Conservation (phyloP, 2,329 filamentous ascomycete genomes). For the Paecilomyces fulvus region DNA sequence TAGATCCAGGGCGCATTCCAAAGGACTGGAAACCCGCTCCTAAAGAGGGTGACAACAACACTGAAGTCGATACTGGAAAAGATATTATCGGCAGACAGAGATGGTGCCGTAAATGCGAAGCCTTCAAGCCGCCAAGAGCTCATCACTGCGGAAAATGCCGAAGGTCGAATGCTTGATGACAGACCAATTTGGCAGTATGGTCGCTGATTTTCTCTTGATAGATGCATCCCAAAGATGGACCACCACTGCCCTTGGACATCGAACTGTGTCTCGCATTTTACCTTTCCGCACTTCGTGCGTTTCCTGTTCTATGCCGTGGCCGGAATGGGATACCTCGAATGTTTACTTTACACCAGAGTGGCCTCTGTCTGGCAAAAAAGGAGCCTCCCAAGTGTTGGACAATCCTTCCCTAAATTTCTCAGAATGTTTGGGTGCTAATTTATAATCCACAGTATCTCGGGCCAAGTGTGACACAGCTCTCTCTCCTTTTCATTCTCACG, state of each 20-base stretch:
- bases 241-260: slow-evolving; percentile 60
- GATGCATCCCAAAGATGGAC: slow-evolving; percentile 58
- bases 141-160: slow-evolving; percentile 59
- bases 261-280: slow-evolving; percentile 59
- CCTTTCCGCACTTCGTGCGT: slow-evolving; percentile 57
- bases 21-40: slow-evolving; percentile 26
- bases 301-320: slow-evolving; percentile 52
- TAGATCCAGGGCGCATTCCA: slow-evolving; percentile 50
- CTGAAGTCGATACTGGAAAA: slow-evolving; percentile 11
- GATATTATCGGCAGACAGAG: slow-evolving; percentile 24
- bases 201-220: slow-evolving; percentile 17
- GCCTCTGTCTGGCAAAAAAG: slow-evolving; percentile 48
- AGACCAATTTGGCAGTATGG: background rate
- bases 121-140: slow-evolving; percentile 52
- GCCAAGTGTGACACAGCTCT: slow-evolving; percentile 44
- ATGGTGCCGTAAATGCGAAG: slow-evolving; percentile 57
- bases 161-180: slow-evolving; percentile 34
- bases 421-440: background rate
- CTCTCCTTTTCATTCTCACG: slow-evolving; percentile 47
- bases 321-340: slow-evolving; percentile 50
- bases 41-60: slow-evolving; percentile 8
- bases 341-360: slow-evolving; percentile 44
- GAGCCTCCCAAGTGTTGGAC: slow-evolving; percentile 48
- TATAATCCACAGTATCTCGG: slow-evolving; percentile 46
- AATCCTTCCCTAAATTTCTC: background rate